Conservation (phyloP, 768 basidiomycete species). For the Boletus huronensis region DNA sequence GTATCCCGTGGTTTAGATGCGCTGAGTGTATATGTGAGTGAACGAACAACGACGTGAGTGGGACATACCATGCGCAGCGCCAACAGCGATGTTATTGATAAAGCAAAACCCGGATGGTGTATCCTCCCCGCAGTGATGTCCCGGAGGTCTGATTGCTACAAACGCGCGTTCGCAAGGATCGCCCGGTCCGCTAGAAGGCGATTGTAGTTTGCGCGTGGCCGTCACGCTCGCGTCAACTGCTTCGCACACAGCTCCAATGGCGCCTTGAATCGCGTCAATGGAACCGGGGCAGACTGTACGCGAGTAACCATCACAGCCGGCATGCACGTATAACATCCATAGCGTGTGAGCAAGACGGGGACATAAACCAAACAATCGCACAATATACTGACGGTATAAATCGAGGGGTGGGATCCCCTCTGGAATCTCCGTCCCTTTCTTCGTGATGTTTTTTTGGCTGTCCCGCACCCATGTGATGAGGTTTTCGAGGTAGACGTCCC, state of each 20-base stretch:
- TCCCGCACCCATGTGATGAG: slow-evolving; percentile 60
- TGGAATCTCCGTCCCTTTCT: slow-evolving; percentile 75
- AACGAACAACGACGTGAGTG: not conserved
- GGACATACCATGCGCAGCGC: slow-evolving; percentile 78
- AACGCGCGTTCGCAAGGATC: slow-evolving; percentile 51
- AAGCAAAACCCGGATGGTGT: slow-evolving; percentile 93
- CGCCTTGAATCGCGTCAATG: slow-evolving; percentile 74
- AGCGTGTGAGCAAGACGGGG: not conserved
- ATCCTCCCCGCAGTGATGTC: slow-evolving; percentile 92
- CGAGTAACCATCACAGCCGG: not conserved
- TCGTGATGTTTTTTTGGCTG: slow-evolving; percentile 57
- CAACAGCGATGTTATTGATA: slow-evolving; percentile 89
- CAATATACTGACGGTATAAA: slow-evolving; percentile 61
- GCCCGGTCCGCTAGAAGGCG: slow-evolving; percentile 1
- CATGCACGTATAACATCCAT: not conserved
- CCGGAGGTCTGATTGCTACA: slow-evolving; percentile 84
- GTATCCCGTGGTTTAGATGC: slow-evolving; percentile 72
- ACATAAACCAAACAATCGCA: not conserved
- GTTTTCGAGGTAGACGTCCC: slow-evolving; percentile 63
- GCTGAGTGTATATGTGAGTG: slow-evolving; percentile 43
- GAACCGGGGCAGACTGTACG: slow-evolving; percentile 72
- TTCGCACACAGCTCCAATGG: slow-evolving; percentile 81
- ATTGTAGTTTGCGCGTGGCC: slow-evolving; percentile 18
- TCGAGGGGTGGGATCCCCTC: slow-evolving; percentile 69
- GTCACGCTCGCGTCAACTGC: slow-evolving; percentile 71